phyloP scores from a whole-genome alignment of 179 eudicot species.

The Dionaea muscipula region DNA sequence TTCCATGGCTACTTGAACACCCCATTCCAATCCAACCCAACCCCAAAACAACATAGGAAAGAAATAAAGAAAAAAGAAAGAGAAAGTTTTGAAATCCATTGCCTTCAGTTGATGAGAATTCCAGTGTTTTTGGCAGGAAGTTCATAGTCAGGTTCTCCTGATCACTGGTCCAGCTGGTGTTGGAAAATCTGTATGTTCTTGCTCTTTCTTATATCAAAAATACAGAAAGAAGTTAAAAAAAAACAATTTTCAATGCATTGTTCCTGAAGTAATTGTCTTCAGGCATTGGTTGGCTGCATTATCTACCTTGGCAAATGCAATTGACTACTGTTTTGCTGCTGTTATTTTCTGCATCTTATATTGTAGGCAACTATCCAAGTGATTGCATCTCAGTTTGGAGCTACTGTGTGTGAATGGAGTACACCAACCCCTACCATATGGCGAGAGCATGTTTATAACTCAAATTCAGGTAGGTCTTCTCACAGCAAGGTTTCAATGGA shows the following conservation, averaged over 20 bases:
- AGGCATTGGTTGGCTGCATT: too few relatives aligned
- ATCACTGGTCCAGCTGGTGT: conserved; percentile 83
- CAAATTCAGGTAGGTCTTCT: conserved; percentile 42
- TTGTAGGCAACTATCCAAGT: conserved; percentile 62
- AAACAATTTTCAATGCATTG: neutral
- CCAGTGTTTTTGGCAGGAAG: conserved; percentile 25
- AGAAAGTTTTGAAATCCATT: neutral
- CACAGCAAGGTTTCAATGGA: too few relatives aligned
- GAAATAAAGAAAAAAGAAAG: neutral
- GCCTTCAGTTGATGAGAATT: neutral
- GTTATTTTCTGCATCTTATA: neutral
- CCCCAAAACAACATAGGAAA: neutral
- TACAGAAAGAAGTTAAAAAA: too few relatives aligned
- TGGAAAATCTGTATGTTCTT: conserved; percentile 84
- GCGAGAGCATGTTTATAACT: conserved; percentile 80
- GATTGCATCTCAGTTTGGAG: conserved; percentile 67
- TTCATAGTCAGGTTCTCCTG: conserved; percentile 44
- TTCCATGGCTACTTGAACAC: too few relatives aligned
- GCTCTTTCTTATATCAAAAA: neutral
- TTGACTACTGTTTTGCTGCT: neutral
- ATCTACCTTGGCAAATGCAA: too few relatives aligned
- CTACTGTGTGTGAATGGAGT: conserved; percentile 71
- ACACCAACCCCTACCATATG: conserved; percentile 92
- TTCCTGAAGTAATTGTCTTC: too few relatives aligned
- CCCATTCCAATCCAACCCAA: too few relatives aligned